Base-by-base conservation (phyloP, 2,329 filamentous ascomycete species). In the Biscogniauxia marginata region DNA sequence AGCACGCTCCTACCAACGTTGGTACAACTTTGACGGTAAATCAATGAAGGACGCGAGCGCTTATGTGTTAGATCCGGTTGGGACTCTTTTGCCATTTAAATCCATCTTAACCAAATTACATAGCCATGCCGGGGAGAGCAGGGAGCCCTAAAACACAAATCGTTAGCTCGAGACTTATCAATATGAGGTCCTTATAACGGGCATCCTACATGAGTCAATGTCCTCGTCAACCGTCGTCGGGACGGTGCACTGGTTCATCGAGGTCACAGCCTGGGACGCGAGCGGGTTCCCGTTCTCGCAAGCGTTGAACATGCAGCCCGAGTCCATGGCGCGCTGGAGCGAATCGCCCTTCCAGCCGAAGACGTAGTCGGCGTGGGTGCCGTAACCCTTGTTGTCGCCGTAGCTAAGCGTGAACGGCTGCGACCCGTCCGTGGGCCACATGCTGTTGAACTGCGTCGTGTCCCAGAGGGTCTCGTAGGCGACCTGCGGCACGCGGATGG, bases 381-480 rank as follows among this genome's bases (percentile, higher is more conserved):
- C 73, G 49, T 66, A 74, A 7, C 72, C 73, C 25, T 66, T 69
- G 50, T 63, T 59, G 46, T 71, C 69, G 47, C 67, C 66, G 58
- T 64, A 70, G 59, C 65, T 71, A 8, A 65, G 57, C 2, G 65
- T 62, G 46, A 72, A 71, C 7, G 68, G 69, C 44, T 68, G 63
- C 4, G 64, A 67, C n/a, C 70, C 71, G 64, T 73, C 69, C 44
- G 68, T 65, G 19, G 65, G 66, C 73, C 72, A 71, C 22, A 73
- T 62, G 66, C 70, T 65, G 60, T 73, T 74, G 62, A 76, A 77
- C 47, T 66, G 60, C 7, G 70, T 64, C 4, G 74, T 75, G 53
- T 77, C 72, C 73, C 76, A 79, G 58, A 79, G 74, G 25, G 78
- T 76, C 63, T 79, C 76, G 66, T 76, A 70, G 3, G 67, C 61